These are phyloP conservation scores for Trichoderma gamsii DNA, from an alignment of 495 filamentous ascomycete genomes.

Conservation along the genomic window DNA sequence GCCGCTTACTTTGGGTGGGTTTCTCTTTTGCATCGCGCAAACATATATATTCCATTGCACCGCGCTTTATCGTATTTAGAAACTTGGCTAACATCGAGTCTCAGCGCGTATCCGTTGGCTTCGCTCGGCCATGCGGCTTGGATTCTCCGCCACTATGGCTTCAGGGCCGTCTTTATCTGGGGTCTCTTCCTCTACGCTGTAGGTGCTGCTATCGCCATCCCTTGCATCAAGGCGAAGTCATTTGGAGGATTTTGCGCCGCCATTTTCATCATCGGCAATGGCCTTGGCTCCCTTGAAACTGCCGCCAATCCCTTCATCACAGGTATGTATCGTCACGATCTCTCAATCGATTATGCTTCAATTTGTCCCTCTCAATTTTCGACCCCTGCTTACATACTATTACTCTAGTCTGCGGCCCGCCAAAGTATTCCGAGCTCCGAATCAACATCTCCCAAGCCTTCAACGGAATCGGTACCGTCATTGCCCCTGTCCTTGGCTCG, in stretches of 20 bases:
- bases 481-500: conserved; percentile 61
- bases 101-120: conserved; percentile 49
- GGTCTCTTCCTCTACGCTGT: conserved; percentile 19
- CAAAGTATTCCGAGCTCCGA: conserved; percentile 61
- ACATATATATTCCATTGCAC: not conserved
- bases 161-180: conserved; percentile 53
- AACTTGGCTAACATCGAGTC: not conserved
- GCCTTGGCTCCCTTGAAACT: conserved; percentile 66
- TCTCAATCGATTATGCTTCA: not conserved
- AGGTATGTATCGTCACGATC: conserved; percentile 21
- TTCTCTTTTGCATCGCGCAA: not conserved
- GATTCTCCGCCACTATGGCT: conserved; percentile 60
- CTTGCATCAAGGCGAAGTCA: conserved; percentile 47
- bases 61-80: not conserved
- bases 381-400: conserved; percentile 7
- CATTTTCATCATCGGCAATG: conserved; percentile 65
- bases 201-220: conserved; percentile 53
- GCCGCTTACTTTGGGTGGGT: conserved; percentile 33
- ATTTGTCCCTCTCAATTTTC: not conserved
- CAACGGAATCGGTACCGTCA: conserved; percentile 56
- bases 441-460: conserved; percentile 63
- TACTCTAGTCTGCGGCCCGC: conserved; percentile 56
- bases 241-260: conserved; percentile 66
- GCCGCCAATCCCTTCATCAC: conserved; percentile 53
- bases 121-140: conserved; percentile 48